Percentiles rank a stretch among this genome's conserved stretches.
These are phyloP conservation scores for Lepidopterella palustris DNA, from an alignment of 495 filamentous ascomycete genomes.

Conservation along the genomic window DNA sequence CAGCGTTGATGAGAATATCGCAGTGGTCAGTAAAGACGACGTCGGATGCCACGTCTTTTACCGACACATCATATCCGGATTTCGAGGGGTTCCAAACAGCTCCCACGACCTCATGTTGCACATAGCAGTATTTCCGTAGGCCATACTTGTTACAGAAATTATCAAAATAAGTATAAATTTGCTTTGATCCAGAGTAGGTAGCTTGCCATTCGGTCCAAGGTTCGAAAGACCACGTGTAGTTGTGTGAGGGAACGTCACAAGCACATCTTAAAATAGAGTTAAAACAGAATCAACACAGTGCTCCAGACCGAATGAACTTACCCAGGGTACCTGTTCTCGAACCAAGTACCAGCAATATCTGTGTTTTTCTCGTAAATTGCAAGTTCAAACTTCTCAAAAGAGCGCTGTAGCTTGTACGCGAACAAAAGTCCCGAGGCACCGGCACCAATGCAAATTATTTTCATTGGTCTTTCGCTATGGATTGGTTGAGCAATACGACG, in stretches of 20 bases:
- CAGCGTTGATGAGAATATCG: conserved; percentile 33
- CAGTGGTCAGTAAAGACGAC: conserved; percentile 28
- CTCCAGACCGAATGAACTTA: too few species aligned
- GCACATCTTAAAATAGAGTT: too few species aligned
- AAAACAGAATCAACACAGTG: too few species aligned
- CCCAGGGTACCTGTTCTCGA: too few species aligned
- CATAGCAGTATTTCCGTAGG: conserved; percentile 34
- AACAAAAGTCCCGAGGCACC: too few species aligned
- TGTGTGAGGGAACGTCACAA: conserved; percentile 37
- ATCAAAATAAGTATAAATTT: conserved; percentile 37
- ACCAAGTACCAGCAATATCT: too few species aligned
- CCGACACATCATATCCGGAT: conserved; percentile 34
- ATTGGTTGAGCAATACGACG: too few species aligned
- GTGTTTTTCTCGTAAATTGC: too few species aligned
- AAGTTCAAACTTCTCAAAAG: too few species aligned
- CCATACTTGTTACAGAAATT: conserved; percentile 33
- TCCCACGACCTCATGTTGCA: conserved; percentile 30
- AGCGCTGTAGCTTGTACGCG: too few species aligned
- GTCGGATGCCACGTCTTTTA: conserved; percentile 27
- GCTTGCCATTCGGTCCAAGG: conserved; percentile 39
- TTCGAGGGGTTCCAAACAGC: conserved; percentile 32
- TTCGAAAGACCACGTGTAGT: conserved; percentile 41
- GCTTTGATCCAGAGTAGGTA: conserved; percentile 32
- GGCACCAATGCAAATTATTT: too few species aligned
- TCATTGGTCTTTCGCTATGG: too few species aligned